Base-by-base conservation (phyloP, 2,329 filamentous ascomycete species). In the Trichoderma koningiopsis region DNA sequence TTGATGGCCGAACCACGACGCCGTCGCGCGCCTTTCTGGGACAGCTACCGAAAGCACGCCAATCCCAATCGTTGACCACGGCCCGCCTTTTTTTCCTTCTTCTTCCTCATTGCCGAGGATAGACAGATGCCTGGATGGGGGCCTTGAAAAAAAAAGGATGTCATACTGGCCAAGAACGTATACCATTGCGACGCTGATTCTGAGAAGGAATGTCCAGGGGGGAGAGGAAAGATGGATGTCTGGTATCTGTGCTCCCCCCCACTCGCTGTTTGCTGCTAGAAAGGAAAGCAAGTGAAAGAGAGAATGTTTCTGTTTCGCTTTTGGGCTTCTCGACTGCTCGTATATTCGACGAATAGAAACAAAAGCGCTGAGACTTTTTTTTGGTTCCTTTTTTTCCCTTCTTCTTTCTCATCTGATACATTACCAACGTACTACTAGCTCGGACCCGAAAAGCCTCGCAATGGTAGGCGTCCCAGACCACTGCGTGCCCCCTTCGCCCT, bases 401-500 rank as follows among this genome's bases (percentile, higher is more conserved):
- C 3, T 19, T n/a, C 16, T 43, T 43, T 43, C 5, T 2, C 40
- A 43, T 43, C 40, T 43, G 40, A 43, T 43, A 27, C 27, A 27
- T 2, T 27, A 43, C 40, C 33, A 35, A 35, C 33, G 10, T 40
- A 16, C 37, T 16, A 40, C 16, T 19, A 19, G 40, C 16, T 19
- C 19, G 19, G 40, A 43, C 40, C 40, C 40, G 40, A 43, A 43
- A 61, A 61, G 24, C 37, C 31, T 47, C 22, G 59, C 29, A 33
- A 59, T 40, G 33, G 5, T 13, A 14, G 2, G 3, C 58, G 35
- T 40, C 19, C 40, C 16, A 49, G 27, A 33, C 22, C 59, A 33
- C 40, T 47, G 27, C 19, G 40, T 49, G 59, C 27, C 59, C 59
- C 59, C 57, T 59, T 59, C 35, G 22, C 57, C 57, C 57, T 43